Percentiles rank a stretch among this genome's conserved stretches.
These are phyloP conservation scores for Avena sativa DNA, from an alignment of 176 grass and related monocot species.

Conservation along the genomic window DNA sequence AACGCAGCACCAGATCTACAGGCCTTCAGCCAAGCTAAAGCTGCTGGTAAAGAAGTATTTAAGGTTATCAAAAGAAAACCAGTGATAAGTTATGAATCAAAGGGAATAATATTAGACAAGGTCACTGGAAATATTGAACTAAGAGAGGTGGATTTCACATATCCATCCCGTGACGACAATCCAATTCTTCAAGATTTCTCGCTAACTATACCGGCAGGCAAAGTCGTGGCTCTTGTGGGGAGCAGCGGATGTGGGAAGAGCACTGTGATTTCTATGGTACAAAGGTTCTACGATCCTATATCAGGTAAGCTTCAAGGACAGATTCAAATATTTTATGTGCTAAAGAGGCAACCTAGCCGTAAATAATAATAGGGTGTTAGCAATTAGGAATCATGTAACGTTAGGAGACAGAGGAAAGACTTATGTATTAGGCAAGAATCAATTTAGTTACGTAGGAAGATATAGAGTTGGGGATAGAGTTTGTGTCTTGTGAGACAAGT, in stretches of 20 bases:
- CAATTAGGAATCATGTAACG: not conserved
- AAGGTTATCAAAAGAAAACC: slow-evolving; percentile 41
- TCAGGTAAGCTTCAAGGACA: not conserved
- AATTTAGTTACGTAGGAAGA: not conserved
- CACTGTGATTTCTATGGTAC: not conserved
- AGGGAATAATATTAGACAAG: not conserved
- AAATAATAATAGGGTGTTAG: not conserved
- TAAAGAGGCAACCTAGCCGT: not conserved
- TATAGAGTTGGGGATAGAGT: not conserved
- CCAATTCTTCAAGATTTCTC: not conserved
- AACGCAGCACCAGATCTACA: slow-evolving; percentile 74
- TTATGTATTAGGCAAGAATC: not conserved
- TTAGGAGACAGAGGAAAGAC: not conserved
- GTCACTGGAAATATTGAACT: not conserved
- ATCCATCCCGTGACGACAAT: not conserved
- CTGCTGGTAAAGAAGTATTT: slow-evolving; percentile 50
- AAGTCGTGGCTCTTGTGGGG: not conserved
- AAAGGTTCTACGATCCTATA: not conserved
- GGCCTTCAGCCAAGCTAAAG: slow-evolving; percentile 62
- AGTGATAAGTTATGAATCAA: not conserved
- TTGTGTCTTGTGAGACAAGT: not conserved
- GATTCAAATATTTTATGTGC: not conserved
- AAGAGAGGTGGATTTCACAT: not conserved
- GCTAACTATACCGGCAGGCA: not conserved
- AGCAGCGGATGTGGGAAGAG: not conserved